Evolutionary conservation across 345 rosid species (phyloP).

Genomic region (Excoecaria agallocha): DNA sequence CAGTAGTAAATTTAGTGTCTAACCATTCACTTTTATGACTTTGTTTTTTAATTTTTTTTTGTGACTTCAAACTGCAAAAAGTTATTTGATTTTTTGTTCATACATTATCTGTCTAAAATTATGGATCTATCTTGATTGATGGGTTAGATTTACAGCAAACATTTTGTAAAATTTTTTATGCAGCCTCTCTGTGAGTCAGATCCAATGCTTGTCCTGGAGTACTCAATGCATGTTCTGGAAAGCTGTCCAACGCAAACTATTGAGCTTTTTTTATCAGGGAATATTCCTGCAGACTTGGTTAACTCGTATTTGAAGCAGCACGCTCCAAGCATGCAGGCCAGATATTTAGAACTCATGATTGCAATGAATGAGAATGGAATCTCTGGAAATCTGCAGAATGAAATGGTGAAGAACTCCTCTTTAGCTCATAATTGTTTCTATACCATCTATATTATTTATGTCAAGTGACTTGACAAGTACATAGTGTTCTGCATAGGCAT

Average conservation of each 20-base stretch:
- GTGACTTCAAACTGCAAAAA: neutral
- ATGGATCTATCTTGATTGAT: constrained; percentile 9
- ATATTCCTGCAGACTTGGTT: constrained; percentile 93
- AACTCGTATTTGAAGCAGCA: constrained; percentile 96
- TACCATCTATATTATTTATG: neutral
- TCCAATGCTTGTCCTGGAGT: constrained; percentile 95
- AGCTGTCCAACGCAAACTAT: constrained; percentile 93
- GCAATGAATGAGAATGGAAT: constrained; percentile 86
- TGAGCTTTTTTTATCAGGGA: constrained; percentile 86
- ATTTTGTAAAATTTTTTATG: constrained; percentile 28
- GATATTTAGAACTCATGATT: constrained; percentile 95
- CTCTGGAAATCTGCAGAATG: constrained; percentile 94
- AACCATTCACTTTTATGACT: neutral
- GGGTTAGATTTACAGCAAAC: constrained; percentile 4
- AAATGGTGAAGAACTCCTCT: constrained; percentile 58
- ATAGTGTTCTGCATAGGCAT: no score
- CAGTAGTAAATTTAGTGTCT: constrained; percentile 3
- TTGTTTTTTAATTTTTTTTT: neutral
- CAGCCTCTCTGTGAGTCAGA: constrained; percentile 94
- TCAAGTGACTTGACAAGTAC: neutral
- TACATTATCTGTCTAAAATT: neutral
- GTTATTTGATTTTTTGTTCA: neutral
- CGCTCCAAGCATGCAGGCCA: constrained; percentile 96
- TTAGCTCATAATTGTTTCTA: neutral
- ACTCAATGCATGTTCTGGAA: constrained; percentile 90